Evolutionary conservation across 2,329 filamentous ascomycete genomes (phyloP).

Genomic region (Paradendryphiella salina): DNA sequence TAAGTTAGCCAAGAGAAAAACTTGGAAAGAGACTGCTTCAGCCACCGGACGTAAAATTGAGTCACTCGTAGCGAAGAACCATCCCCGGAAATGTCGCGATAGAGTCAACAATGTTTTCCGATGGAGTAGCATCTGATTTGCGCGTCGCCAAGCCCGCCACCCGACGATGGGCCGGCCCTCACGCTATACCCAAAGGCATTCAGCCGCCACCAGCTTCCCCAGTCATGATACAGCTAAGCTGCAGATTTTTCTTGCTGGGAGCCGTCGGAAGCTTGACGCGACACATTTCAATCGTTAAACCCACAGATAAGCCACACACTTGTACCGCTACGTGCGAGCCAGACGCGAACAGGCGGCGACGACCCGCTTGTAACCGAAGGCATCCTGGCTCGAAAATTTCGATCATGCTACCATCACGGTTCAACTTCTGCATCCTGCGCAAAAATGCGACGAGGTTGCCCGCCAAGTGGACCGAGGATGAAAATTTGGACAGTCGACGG

Average conservation of each 20-base stretch:
- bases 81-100: constrained; percentile 1
- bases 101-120: constrained; percentile 6
- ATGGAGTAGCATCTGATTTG: constrained; percentile 6
- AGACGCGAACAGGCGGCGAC: constrained; percentile 16
- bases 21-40: background rate
- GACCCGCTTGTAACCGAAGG: constrained; percentile 32
- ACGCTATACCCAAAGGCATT: constrained; percentile 15
- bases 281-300: constrained; percentile 8
- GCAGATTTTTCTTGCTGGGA: constrained; percentile 35
- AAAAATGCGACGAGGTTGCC: constrained; percentile 20
- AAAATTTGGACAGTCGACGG: constrained; percentile 36
- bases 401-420: constrained; percentile 26
- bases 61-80: background rate
- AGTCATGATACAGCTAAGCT: constrained; percentile 18
- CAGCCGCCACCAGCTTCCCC: constrained; percentile 21
- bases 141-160: constrained; percentile 19
- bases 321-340: constrained; percentile 13
- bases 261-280: constrained; percentile 15
- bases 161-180: constrained; percentile 35
- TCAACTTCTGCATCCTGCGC: constrained; percentile 22
- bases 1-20: background rate
- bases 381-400: constrained; percentile 32
- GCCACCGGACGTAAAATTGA: background rate
- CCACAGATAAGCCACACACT: constrained; percentile 3
- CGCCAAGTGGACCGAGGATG: constrained; percentile 38